Percentiles rank a stretch among this genome's conserved stretches.
phyloP scores from a whole-genome alignment of 352 stramenopile species.

The Globisporangium radiosum region DNA sequence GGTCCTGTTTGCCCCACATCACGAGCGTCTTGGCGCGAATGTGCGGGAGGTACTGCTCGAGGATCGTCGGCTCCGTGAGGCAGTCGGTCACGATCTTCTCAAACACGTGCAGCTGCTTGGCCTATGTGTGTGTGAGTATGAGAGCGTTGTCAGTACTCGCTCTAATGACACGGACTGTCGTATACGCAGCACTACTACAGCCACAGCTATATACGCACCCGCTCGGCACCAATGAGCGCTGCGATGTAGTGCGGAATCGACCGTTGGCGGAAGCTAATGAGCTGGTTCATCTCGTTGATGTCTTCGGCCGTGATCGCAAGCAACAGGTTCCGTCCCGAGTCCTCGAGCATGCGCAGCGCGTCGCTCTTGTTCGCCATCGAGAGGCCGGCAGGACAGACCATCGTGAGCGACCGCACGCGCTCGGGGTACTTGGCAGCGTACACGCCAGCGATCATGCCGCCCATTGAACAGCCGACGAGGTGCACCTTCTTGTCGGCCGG shows the following conservation, averaged over 20 bases:
- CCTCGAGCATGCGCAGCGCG: slow-evolving; percentile 44
- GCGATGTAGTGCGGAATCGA: slow-evolving; percentile 32
- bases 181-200: not conserved
- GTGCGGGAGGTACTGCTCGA: slow-evolving; percentile 51
- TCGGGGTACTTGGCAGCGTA: slow-evolving; percentile 60
- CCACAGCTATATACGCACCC: slow-evolving; percentile 13
- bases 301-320: slow-evolving; percentile 53
- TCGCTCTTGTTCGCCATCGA: slow-evolving; percentile 61
- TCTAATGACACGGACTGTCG: no score
- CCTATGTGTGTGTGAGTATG: slow-evolving; percentile 9
- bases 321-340: slow-evolving; percentile 58
- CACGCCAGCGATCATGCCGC: slow-evolving; percentile 65
- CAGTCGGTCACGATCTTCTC: slow-evolving; percentile 57
- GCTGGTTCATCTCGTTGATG: slow-evolving; percentile 44
- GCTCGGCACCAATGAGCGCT: slow-evolving; percentile 28
- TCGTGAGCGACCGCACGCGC: slow-evolving; percentile 48
- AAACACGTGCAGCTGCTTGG: slow-evolving; percentile 41
- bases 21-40: slow-evolving; percentile 55
- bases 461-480: slow-evolving; percentile 70
- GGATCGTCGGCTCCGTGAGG: slow-evolving; percentile 40
- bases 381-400: slow-evolving; percentile 70
- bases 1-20: slow-evolving; percentile 70
- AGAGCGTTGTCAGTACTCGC: not conserved
- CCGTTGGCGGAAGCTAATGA: slow-evolving; percentile 27
- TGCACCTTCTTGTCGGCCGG: slow-evolving; percentile 52